Conservation (phyloP, 768 basidiomycete species). For the Hygrophorus russula region DNA sequence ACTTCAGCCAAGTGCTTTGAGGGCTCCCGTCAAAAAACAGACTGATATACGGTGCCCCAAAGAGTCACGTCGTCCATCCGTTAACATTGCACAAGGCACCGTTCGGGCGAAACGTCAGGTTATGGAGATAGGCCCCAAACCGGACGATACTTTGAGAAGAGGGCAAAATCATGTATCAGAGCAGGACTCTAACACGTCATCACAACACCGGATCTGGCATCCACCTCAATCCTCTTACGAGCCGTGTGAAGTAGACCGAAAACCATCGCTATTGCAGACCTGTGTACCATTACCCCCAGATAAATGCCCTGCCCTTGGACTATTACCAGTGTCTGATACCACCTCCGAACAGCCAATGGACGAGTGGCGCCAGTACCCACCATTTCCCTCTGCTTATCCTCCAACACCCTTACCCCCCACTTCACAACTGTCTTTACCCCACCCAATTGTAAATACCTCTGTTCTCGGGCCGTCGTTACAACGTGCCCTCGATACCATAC, state of each 20-base stretch:
- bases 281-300: background rate
- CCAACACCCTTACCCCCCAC: constrained; percentile 45
- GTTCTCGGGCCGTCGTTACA: background rate
- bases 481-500: background rate
- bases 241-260: constrained; percentile 20
- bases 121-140: background rate
- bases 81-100: background rate
- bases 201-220: constrained; percentile 43
- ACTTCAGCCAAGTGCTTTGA: background rate
- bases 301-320: background rate
- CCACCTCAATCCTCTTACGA: constrained; percentile 40
- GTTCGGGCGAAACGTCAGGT: background rate
- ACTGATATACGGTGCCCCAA: background rate
- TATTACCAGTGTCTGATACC: constrained; percentile 5
- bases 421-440: constrained; percentile 16
- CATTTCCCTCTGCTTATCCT: constrained; percentile 71
- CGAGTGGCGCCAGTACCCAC: constrained; percentile 66
- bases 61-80: background rate
- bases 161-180: background rate
- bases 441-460: constrained; percentile 3
- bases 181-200: background rate
- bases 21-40: background rate
- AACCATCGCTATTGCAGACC: constrained; percentile 7
- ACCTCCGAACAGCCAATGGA: constrained; percentile 25
- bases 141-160: too few species aligned